Evolutionary conservation across 1,139 yeast genomes (phyloP), one percentile per base, ranked within the genome.

Genomic region (Spathaspora sp.): DNA sequence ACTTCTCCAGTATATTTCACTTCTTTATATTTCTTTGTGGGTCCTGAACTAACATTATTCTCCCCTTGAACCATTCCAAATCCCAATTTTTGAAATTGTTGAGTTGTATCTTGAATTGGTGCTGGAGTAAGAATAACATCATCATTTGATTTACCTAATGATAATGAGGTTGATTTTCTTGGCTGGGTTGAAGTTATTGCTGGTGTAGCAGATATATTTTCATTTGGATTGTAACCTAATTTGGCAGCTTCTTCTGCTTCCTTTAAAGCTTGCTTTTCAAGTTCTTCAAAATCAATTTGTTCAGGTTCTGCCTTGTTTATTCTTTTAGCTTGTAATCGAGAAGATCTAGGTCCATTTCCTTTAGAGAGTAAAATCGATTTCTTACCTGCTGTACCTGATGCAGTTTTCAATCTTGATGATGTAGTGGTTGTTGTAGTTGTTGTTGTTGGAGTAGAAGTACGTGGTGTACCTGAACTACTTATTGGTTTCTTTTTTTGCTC

Each of bases 211-310:
- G 51, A 47, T 42, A 66, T 65, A 20, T 61, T 71, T 38, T 69
- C 73, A 38, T 70, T 68, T 8, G 91, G 89, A 53, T 81, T 81
- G 63, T 86, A 86, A 6, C 96, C 96, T 56, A 89, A 77, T 54
- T 75, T 73, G 54, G 81, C 80, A 24, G 86, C 81, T 56, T 84
- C 86, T 61, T 85, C 88, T 46, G 85, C 89, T 64, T 91, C 97
- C 57, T 79, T 78, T 64, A 85, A 81, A 23, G 97, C 98, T 59
- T 85, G 86, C 61, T 79, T 84, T 64, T 90, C 98, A 53, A 90
- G 84, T 57, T 87, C 96, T 55, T 93, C 98, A 58, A 93, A 93
- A 64, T 93, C 97, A 51, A 93, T 80, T 31, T 86, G 89, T 29
- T 81, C 82, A 7, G 67, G 65, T n/a, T 70, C 70, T 23, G 67